These are phyloP conservation scores for Diaporthe nobilis DNA, from an alignment of 2,329 filamentous ascomycete species.

Conservation along the genomic window DNA sequence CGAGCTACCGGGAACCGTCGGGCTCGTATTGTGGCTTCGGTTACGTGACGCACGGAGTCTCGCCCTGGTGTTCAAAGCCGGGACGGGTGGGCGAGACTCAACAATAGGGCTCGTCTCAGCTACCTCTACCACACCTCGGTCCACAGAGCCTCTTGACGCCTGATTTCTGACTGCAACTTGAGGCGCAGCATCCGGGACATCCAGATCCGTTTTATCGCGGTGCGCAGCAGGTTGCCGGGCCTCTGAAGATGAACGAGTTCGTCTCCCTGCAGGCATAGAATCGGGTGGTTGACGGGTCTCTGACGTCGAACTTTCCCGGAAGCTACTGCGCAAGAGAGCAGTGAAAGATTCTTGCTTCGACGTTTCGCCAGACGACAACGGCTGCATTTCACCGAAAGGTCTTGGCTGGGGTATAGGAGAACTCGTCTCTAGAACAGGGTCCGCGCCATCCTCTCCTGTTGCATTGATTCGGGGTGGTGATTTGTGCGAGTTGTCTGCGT, in stretches of 20 bases:
- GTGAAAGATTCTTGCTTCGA: slow-evolving; percentile 23
- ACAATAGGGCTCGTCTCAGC: background rate
- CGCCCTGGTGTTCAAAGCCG: slow-evolving; percentile 38
- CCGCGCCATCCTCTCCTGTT: slow-evolving; percentile 37
- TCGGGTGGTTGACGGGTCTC: background rate
- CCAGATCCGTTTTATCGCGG: background rate
- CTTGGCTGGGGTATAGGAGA: slow-evolving; percentile 44
- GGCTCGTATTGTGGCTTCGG: background rate
- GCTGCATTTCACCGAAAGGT: slow-evolving; percentile 11
- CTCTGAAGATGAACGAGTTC: background rate
- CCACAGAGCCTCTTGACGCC: background rate
- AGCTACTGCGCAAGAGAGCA: slow-evolving; percentile 11
- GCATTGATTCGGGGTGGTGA: background rate
- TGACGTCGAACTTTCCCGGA: background rate
- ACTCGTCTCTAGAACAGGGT: slow-evolving; percentile 51
- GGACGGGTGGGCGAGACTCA: slow-evolving; percentile 31
- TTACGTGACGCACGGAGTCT: slow-evolving; percentile 21
- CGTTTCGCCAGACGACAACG: slow-evolving; percentile 7
- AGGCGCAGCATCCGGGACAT: background rate
- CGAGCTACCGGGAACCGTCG: slow-evolving; percentile 41
- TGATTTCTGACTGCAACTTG: background rate
- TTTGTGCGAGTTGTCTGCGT: slow-evolving; percentile 30
- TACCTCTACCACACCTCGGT: background rate
- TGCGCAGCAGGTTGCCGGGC: background rate
- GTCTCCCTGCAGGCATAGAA: background rate